phyloP scores from a whole-genome alignment of 2,329 filamentous ascomycete genomes.

The Nectriaceae sp. region DNA sequence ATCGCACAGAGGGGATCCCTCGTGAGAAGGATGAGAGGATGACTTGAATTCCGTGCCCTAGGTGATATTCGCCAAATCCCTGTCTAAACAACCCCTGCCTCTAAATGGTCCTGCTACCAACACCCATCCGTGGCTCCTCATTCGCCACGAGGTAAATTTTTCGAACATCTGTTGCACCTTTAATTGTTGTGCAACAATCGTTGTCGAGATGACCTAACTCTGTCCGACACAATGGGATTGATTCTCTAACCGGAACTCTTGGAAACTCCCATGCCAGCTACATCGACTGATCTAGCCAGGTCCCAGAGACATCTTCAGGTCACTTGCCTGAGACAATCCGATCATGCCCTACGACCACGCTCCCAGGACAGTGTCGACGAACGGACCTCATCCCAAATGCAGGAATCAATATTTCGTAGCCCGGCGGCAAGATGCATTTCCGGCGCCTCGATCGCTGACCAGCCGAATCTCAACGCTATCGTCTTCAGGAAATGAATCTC shows the following conservation, averaged over 20 bases:
- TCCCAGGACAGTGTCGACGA: constrained; percentile 3
- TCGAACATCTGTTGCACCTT: constrained; percentile 5
- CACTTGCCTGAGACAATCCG: constrained; percentile 11
- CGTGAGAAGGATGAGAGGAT: neutral
- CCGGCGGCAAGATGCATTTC: constrained; percentile 6
- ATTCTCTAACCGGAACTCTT: neutral
- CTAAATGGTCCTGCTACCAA: constrained; percentile 17
- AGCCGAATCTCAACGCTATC: constrained; percentile 15
- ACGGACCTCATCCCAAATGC: constrained; percentile 4
- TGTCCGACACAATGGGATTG: neutral
- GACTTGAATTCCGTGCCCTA: constrained; percentile 13
- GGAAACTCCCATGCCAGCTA: neutral
- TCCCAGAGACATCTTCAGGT: constrained; percentile 13
- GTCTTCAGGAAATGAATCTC: constrained; percentile 19
- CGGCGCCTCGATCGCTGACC: constrained; percentile 9
- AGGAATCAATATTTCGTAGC: constrained; percentile 9
- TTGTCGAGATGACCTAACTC: neutral
- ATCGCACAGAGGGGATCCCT: neutral
- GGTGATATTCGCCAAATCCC: constrained; percentile 9
- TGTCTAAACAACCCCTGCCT: constrained; percentile 17
- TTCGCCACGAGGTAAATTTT: constrained; percentile 9
- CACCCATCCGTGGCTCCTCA: constrained; percentile 9
- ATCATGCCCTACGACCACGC: constrained; percentile 3
- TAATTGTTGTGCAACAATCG: constrained; percentile 13
- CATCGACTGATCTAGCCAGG: too few relatives aligned